phyloP scores from a whole-genome alignment of 352 stramenopile genomes.

The Phytophthora multivora region DNA sequence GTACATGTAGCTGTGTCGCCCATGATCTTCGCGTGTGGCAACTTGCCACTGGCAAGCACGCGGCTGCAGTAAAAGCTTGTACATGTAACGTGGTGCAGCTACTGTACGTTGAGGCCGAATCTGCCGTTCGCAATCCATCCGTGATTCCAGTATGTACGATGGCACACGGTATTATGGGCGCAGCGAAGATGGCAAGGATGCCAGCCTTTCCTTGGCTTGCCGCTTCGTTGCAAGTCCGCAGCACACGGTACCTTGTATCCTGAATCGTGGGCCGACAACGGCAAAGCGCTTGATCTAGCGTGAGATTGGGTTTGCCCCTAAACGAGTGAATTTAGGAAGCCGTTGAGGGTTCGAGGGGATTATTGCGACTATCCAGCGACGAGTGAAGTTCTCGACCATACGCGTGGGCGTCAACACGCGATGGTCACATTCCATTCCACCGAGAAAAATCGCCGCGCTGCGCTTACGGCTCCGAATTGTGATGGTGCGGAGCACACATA shows the following conservation, averaged over 20 bases:
- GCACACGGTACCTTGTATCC: background rate
- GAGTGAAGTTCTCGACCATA: constrained; percentile 3
- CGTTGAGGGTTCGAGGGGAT: constrained; percentile 21
- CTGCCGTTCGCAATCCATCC: too few species aligned
- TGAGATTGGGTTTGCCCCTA: constrained; percentile 2
- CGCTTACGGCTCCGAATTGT: constrained; percentile 11
- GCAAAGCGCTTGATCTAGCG: background rate
- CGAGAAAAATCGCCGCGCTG: constrained; percentile 17
- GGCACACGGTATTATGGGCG: background rate
- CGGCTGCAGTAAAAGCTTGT: constrained; percentile 15
- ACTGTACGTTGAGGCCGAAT: background rate
- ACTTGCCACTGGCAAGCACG: background rate
- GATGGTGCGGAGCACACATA: constrained; percentile 10
- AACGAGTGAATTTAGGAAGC: background rate
- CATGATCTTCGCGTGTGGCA: background rate
- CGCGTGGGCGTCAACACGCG: constrained; percentile 11
- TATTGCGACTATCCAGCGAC: constrained; percentile 27
- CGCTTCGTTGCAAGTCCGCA: too few species aligned
- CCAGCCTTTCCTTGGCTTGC: constrained; percentile 9
- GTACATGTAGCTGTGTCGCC: background rate
- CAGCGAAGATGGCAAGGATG: constrained; percentile 3
- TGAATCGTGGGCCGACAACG: background rate
- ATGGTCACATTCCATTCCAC: constrained; percentile 5
- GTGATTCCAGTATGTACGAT: too few species aligned
- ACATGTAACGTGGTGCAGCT: background rate